Conservation (phyloP, 306 rosid species). For the Gynostemma pentaphyllum region DNA sequence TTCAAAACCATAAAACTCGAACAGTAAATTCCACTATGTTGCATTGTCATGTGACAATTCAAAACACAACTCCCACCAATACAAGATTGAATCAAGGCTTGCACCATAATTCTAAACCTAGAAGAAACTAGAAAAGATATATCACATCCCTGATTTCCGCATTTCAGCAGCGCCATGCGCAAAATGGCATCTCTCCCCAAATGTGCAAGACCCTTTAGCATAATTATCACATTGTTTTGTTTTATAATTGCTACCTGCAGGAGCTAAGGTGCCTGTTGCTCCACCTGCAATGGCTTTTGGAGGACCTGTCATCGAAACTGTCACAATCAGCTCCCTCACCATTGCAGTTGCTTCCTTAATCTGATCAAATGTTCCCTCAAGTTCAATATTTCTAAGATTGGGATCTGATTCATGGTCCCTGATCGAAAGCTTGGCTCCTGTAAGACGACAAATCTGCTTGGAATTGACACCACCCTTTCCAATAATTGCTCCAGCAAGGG, state of each 20-base stretch:
- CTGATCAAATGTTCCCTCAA: conserved; percentile 88
- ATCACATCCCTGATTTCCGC: conserved; percentile 49
- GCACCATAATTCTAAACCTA: not conserved
- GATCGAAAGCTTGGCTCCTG: conserved; percentile 87
- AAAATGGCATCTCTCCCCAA: conserved; percentile 93
- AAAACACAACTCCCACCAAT: not conserved
- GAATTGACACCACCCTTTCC: conserved; percentile 96
- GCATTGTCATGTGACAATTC: not conserved
- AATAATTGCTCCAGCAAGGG: conserved; percentile 90
- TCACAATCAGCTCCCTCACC: conserved; percentile 69
- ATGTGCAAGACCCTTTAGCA: conserved; percentile 78
- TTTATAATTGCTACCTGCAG: conserved; percentile 52
- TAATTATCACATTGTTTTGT: conserved; percentile 87
- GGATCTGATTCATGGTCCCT: conserved; percentile 87
- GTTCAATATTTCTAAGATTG: conserved; percentile 74
- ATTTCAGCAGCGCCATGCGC: conserved; percentile 78
- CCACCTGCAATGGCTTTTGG: conserved; percentile 31
- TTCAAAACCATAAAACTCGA: not conserved
- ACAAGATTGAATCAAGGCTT: not conserved
- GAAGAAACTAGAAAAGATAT: not conserved
- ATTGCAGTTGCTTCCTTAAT: conserved; percentile 72
- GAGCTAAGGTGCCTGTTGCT: conserved; percentile 30
- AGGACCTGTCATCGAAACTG: conserved; percentile 44
- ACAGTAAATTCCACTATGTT: not conserved
- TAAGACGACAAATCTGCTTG: conserved; percentile 90